These are phyloP conservation scores for Sclerospora graminicola DNA, from an alignment of 352 stramenopile genomes.

Conservation along the genomic window DNA sequence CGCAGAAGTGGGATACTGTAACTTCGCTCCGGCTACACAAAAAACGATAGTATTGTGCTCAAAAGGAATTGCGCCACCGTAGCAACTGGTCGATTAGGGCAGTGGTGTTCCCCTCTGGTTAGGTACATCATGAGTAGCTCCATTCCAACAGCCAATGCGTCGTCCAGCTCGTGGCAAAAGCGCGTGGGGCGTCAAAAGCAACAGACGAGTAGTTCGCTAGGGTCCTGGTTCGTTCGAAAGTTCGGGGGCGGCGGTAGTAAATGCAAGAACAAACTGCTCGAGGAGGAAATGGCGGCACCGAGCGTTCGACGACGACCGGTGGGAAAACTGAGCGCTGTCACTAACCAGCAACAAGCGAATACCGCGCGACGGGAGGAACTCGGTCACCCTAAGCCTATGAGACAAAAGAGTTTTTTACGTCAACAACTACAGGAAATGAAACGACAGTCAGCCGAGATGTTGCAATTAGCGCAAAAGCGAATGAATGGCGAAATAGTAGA, in stretches of 20 bases:
- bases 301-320: constrained; percentile 24
- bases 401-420: constrained; percentile 56
- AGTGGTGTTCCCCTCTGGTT: no score
- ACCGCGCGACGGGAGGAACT: constrained; percentile 16
- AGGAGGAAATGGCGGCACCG: constrained; percentile 36
- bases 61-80: constrained; percentile 12
- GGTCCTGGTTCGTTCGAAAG: constrained; percentile 60
- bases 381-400: constrained; percentile 25
- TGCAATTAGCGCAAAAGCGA: constrained; percentile 30
- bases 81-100: constrained; percentile 10
- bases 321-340: constrained; percentile 28
- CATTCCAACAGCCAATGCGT: constrained; percentile 1
- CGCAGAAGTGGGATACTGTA: neutral
- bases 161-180: constrained; percentile 32
- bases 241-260: constrained; percentile 38
- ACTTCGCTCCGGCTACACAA: constrained; percentile 11
- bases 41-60: constrained; percentile 14
- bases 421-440: constrained; percentile 73
- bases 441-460: constrained; percentile 46
- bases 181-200: constrained; percentile 46
- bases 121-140: constrained; percentile 17
- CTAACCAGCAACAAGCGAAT: constrained; percentile 23
- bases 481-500: constrained; percentile 35
- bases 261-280: constrained; percentile 37
- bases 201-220: constrained; percentile 44